These are phyloP conservation scores for Fusarium xyrophilum DNA, from an alignment of 2,329 filamentous ascomycete species.

Conservation along the genomic window DNA sequence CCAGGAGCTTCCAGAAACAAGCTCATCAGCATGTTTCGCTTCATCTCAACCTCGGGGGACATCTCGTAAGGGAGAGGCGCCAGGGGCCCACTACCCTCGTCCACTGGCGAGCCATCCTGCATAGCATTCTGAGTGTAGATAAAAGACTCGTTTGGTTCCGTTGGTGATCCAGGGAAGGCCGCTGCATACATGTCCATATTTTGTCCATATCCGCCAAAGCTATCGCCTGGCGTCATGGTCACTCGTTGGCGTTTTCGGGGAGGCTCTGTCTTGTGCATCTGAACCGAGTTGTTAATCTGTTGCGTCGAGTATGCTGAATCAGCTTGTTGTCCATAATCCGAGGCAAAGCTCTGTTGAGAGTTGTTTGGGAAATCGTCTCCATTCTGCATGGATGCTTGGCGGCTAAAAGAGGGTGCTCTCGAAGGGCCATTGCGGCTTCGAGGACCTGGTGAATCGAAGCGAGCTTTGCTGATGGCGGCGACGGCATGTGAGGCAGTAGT, in stretches of 20 bases:
- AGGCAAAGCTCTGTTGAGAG: conserved; percentile 84
- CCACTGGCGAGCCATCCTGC: conserved; percentile 51
- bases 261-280: conserved; percentile 67
- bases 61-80: conserved; percentile 68
- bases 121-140: conserved; percentile 64
- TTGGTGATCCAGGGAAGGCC: conserved; percentile 73
- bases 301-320: conserved; percentile 75
- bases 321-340: conserved; percentile 76
- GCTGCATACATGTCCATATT: conserved; percentile 54
- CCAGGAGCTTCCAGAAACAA: conserved; percentile 79
- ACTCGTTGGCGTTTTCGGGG: conserved; percentile 79
- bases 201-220: conserved; percentile 62
- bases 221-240: conserved; percentile 61
- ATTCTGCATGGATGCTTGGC: conserved; percentile 75
- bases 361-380: conserved; percentile 71
- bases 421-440: conserved; percentile 69
- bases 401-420: conserved; percentile 72
- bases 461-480: conserved; percentile 94
- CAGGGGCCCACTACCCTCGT: conserved; percentile 65
- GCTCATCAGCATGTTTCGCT: conserved; percentile 80
- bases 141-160: conserved; percentile 82
- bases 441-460: conserved; percentile 85
- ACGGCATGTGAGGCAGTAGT: conserved; percentile 91
- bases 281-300: conserved; percentile 49
- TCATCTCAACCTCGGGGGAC: conserved; percentile 74